Conservation (phyloP, 2,329 filamentous ascomycete genomes). For the Hymenotorrendiella dingleyae region DNA sequence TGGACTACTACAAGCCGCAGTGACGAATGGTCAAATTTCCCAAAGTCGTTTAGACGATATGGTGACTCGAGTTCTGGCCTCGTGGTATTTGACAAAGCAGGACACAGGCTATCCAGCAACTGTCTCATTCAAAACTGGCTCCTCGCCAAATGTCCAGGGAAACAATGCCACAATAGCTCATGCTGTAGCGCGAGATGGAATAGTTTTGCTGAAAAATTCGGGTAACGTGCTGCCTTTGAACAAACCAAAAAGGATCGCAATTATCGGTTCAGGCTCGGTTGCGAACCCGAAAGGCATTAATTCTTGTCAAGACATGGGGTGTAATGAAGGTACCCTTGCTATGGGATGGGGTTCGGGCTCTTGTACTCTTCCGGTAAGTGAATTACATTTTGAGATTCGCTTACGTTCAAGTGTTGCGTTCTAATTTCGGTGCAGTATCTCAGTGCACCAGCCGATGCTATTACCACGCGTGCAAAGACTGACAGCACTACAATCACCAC, state of each 20-base stretch:
- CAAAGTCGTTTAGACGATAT: constrained; percentile 1
- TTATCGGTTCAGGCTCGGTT: constrained; percentile 44
- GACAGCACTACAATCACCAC: constrained; percentile 44
- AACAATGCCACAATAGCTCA: constrained; percentile 43
- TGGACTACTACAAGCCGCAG: background rate
- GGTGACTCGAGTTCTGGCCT: constrained; percentile 50
- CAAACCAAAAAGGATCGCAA: constrained; percentile 32
- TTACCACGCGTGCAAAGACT: constrained; percentile 50
- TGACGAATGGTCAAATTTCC: background rate
- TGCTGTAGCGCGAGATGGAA: constrained; percentile 45
- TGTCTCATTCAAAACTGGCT: constrained; percentile 26
- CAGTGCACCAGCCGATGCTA: constrained; percentile 62
- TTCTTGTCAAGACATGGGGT: constrained; percentile 51
- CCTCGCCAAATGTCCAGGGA: constrained; percentile 39
- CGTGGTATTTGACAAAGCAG: constrained; percentile 52
- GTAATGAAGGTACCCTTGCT: constrained; percentile 53
- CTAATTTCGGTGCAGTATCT: constrained; percentile 70
- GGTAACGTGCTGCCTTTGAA: constrained; percentile 45
- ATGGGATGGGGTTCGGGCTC: constrained; percentile 74
- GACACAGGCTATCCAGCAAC: constrained; percentile 37
- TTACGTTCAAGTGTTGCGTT: too few relatives aligned
- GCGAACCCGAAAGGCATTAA: constrained; percentile 55
- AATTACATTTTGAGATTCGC: too few relatives aligned
- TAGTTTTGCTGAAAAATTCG: constrained; percentile 58
- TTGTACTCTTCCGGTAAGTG: constrained; percentile 45